phyloP scores from a whole-genome alignment of 768 basidiomycete species.

The Gymnopilus junonius region DNA sequence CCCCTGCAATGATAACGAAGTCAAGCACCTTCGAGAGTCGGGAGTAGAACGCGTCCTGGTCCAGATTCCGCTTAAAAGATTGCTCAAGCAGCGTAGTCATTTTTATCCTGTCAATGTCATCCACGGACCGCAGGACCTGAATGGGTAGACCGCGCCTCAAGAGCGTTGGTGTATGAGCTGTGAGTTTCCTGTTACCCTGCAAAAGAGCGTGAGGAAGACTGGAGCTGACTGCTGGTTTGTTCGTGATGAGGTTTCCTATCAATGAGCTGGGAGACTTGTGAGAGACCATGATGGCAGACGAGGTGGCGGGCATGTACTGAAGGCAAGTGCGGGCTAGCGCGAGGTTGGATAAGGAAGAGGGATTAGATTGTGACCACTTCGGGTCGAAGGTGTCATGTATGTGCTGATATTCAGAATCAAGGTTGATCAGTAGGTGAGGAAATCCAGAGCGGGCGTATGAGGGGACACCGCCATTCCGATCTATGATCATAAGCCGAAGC shows the following conservation, averaged over 20 bases:
- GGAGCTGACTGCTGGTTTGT: slow-evolving; percentile 95
- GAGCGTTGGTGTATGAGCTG: slow-evolving; percentile 90
- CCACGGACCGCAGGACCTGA: slow-evolving; percentile 71
- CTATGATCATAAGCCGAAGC: slow-evolving; percentile 96
- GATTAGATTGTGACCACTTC: slow-evolving; percentile 77
- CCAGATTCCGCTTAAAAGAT: slow-evolving; percentile 78
- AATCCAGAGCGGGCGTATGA: slow-evolving; percentile 95
- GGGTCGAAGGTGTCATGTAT: slow-evolving; percentile 85
- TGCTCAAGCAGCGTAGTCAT: slow-evolving; percentile 85
- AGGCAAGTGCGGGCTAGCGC: slow-evolving; percentile 86
- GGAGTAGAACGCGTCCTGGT: slow-evolving; percentile 74
- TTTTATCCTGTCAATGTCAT: slow-evolving; percentile 76
- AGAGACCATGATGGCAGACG: slow-evolving; percentile 96
- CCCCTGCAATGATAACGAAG: slow-evolving; percentile 92
- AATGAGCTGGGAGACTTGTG: slow-evolving; percentile 95
- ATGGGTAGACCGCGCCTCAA: slow-evolving; percentile 89
- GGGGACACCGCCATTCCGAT: slow-evolving; percentile 94
- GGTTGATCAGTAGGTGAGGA: slow-evolving; percentile 95
- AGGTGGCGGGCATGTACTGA: slow-evolving; percentile 88
- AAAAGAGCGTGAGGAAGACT: slow-evolving; percentile 94
- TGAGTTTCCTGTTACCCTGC: slow-evolving; percentile 84
- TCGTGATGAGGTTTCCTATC: slow-evolving; percentile 97
- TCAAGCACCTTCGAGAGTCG: slow-evolving; percentile 81
- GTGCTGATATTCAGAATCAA: slow-evolving; percentile 83
- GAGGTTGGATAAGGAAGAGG: slow-evolving; percentile 87